phyloP scores from a whole-genome alignment of 2,329 filamentous ascomycete genomes.

The Pseudogymnoascus sp. region DNA sequence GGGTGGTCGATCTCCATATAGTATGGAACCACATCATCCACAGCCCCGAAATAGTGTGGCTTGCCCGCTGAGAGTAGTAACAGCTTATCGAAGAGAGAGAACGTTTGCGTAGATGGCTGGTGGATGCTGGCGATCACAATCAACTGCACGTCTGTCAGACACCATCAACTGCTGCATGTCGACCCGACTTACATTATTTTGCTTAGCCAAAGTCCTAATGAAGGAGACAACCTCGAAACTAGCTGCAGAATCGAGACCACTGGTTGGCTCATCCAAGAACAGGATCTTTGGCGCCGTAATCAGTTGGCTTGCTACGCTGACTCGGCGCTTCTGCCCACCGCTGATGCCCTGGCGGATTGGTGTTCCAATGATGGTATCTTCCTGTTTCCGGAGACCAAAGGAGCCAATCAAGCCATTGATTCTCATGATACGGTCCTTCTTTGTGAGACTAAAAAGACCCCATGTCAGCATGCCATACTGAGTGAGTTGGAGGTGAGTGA shows the following conservation, averaged over 20 bases:
- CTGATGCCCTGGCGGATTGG: slow-evolving; percentile 58
- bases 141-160: slow-evolving; percentile 40
- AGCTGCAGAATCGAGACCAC: slow-evolving; percentile 52
- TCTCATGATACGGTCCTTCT: slow-evolving; percentile 9
- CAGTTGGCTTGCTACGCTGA: slow-evolving; percentile 50
- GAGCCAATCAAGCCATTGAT: slow-evolving; percentile 52
- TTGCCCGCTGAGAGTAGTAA: slow-evolving; percentile 64
- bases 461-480: slow-evolving; percentile 3
- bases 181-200: slow-evolving; percentile 49
- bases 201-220: slow-evolving; percentile 56
- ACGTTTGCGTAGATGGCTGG: slow-evolving; percentile 74
- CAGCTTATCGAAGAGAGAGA: slow-evolving; percentile 73
- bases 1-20: slow-evolving; percentile 53
- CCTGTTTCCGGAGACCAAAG: slow-evolving; percentile 64
- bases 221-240: slow-evolving; percentile 70
- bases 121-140: slow-evolving; percentile 79
- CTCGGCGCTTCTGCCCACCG: slow-evolving; percentile 49
- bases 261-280: slow-evolving; percentile 48
- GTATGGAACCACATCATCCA: slow-evolving; percentile 50
- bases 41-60: slow-evolving; percentile 65
- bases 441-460: not conserved
- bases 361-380: slow-evolving; percentile 66
- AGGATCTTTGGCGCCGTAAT: slow-evolving; percentile 48
- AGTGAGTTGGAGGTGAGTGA: not conserved
- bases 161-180: slow-evolving; percentile 16